These are phyloP conservation scores for Sonneratia alba DNA, from an alignment of 345 rosid genomes.

Conservation along the genomic window DNA sequence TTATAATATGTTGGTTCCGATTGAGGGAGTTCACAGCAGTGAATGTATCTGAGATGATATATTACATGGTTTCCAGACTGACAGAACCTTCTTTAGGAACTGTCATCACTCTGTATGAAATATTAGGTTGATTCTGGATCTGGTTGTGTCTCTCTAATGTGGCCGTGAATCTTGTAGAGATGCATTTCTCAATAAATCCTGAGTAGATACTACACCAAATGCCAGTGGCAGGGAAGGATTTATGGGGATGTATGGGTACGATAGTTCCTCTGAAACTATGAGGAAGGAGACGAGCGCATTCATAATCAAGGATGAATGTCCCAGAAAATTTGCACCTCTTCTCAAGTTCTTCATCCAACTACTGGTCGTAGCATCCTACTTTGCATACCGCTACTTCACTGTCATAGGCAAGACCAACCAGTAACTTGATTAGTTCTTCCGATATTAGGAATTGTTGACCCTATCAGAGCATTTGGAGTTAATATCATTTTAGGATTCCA, in stretches of 20 bases:
- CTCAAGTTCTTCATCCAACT: conserved; percentile 34
- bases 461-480: background rate
- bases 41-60: too few relatives aligned
- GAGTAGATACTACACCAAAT: conserved; percentile 2
- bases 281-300: conserved; percentile 39
- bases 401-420: conserved; percentile 2
- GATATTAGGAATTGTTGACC: background rate
- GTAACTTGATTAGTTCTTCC: background rate
- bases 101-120: too few relatives aligned
- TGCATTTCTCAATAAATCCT: background rate
- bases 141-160: too few relatives aligned
- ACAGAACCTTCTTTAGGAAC: too few relatives aligned
- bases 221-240: too few relatives aligned
- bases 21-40: too few relatives aligned
- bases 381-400: conserved; percentile 26
- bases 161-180: too few relatives aligned
- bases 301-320: conserved; percentile 25
- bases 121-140: too few relatives aligned
- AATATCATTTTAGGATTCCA: background rate
- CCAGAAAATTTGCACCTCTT: conserved; percentile 16
- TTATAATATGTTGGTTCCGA: too few relatives aligned
- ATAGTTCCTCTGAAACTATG: conserved; percentile 12
- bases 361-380: conserved; percentile 36
- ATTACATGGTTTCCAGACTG: too few relatives aligned
- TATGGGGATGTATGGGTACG: too few relatives aligned